Evolutionary conservation across 2,329 filamentous ascomycete genomes (phyloP).

Genomic region (Apiospora marii): DNA sequence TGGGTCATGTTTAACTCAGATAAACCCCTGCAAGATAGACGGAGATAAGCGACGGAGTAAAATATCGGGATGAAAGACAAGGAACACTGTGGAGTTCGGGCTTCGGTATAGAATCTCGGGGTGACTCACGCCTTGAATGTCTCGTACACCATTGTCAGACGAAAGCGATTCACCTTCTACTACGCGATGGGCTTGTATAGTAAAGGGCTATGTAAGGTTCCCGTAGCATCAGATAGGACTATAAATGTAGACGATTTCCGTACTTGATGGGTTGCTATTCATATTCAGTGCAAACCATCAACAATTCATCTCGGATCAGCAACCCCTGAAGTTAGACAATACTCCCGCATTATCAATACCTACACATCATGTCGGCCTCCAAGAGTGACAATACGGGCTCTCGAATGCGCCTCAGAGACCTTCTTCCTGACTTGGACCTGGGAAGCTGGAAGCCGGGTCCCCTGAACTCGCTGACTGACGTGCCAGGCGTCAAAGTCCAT

Average conservation of each 20-base stretch:
- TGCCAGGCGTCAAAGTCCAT: conserved; percentile 55
- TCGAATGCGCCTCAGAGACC: conserved; percentile 49
- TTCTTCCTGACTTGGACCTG: conserved; percentile 53
- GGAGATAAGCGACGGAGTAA: neutral
- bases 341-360: neutral
- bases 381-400: conserved; percentile 24
- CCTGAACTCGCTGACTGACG: conserved; percentile 60
- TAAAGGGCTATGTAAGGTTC: neutral
- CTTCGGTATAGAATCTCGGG: neutral
- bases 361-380: neutral
- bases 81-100: neutral
- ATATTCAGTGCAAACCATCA: neutral
- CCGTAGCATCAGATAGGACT: neutral
- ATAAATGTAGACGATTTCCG: neutral
- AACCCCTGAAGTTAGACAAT: neutral
- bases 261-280: neutral
- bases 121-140: conserved; percentile 1
- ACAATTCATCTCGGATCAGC: neutral
- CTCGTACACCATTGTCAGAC: neutral
- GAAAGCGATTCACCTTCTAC: neutral
- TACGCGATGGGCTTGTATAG: neutral
- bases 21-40: too few species aligned
- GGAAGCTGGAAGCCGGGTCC: conserved; percentile 53
- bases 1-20: too few species aligned
- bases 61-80: neutral